These are phyloP conservation scores for Giardia muris DNA, from an alignment of 208 protist species.

Conservation along the genomic window DNA sequence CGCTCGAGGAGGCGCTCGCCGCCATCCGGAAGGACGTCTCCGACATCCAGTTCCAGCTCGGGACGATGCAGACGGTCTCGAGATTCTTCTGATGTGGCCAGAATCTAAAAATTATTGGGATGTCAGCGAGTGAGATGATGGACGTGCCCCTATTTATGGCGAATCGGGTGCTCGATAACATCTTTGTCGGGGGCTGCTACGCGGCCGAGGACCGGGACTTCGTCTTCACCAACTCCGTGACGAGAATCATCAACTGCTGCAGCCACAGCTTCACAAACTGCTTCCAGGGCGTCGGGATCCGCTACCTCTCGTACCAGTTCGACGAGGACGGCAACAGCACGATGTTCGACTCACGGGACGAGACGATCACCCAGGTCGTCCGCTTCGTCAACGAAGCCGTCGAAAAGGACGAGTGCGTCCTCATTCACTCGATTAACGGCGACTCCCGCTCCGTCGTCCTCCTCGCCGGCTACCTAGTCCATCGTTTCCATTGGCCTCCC, in stretches of 20 bases:
- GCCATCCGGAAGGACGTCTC: not conserved
- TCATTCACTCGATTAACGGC: conserved; percentile 30
- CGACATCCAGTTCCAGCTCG: not conserved
- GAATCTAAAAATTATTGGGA: no score
- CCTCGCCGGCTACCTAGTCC: conserved; percentile 26
- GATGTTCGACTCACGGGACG: conserved; percentile 28
- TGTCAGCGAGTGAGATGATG: not conserved
- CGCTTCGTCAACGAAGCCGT: conserved; percentile 31
- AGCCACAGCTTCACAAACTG: conserved; percentile 11
- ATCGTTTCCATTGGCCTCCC: conserved; percentile 33
- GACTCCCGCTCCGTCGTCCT: conserved; percentile 22
- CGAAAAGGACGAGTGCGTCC: conserved; percentile 25
- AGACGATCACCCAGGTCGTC: conserved; percentile 10
- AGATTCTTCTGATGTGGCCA: not conserved
- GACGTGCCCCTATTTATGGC: conserved; percentile 23
- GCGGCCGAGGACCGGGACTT: conserved; percentile 34
- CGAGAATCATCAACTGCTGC: conserved; percentile 12
- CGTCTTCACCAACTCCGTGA: conserved; percentile 29
- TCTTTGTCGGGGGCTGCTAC: conserved; percentile 27
- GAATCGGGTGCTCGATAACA: conserved; percentile 19
- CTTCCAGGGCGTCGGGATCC: not conserved
- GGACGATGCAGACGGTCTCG: not conserved
- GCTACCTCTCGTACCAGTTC: conserved; percentile 28
- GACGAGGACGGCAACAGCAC: not conserved
- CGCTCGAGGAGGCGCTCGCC: not conserved